A percentile compares a stretch with the other conserved stretches of the same genome.
These are phyloP conservation scores for Mitragyna speciosa DNA, from an alignment of 257 asterid genomes.

Conservation along the genomic window DNA sequence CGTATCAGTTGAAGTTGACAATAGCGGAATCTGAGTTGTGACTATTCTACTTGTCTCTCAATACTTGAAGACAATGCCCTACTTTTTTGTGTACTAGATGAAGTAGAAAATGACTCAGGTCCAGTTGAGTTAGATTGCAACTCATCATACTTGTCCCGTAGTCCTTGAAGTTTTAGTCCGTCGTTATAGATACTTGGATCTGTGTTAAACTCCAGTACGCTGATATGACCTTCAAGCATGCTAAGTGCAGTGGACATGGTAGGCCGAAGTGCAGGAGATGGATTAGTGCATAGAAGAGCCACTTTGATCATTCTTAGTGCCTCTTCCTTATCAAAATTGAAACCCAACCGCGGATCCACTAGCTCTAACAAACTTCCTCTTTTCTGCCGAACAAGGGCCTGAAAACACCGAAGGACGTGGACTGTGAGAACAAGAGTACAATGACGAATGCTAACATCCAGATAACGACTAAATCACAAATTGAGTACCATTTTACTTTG, in stretches of 20 bases:
- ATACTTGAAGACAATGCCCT: background rate
- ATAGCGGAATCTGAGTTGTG: background rate
- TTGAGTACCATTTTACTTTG: too few relatives aligned
- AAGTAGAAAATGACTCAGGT: constrained; percentile 11
- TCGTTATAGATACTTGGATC: constrained; percentile 39
- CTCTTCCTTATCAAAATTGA: constrained; percentile 52
- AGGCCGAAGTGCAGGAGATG: constrained; percentile 80
- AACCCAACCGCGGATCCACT: constrained; percentile 70
- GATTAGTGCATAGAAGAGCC: constrained; percentile 68
- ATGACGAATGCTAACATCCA: too few relatives aligned
- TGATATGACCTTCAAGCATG: constrained; percentile 65
- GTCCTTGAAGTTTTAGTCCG: constrained; percentile 42
- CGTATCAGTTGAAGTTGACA: background rate
- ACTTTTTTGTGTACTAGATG: constrained; percentile 3
- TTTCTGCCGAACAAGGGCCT: constrained; percentile 86
- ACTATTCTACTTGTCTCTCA: background rate
- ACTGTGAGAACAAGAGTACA: background rate
- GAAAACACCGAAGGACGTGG: background rate
- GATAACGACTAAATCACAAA: too few relatives aligned
- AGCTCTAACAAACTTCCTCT: constrained; percentile 81
- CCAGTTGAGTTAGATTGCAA: constrained; percentile 24
- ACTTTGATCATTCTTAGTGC: constrained; percentile 64
- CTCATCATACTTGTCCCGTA: constrained; percentile 47
- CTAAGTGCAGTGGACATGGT: constrained; percentile 77
- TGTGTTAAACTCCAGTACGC: constrained; percentile 37